Evolutionary conservation across 371 early-diverging fungal genomes (phyloP).

Genomic region (Actinomucor elegans): DNA sequence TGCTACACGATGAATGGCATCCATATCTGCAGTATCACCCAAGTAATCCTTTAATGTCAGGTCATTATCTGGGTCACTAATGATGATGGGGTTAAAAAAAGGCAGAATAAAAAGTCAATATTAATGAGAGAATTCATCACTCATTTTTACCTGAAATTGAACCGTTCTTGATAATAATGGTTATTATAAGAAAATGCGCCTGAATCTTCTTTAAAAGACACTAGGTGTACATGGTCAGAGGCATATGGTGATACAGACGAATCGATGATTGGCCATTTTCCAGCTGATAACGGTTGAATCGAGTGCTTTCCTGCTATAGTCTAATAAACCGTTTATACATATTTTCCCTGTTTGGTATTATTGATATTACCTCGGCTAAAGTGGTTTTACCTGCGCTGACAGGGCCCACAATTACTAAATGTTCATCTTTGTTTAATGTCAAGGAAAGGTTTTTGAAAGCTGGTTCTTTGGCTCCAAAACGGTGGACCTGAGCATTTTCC

Average conservation of each 20-base stretch:
- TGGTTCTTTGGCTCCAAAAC: constrained; percentile 38
- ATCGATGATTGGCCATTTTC: constrained; percentile 38
- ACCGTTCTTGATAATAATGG: constrained; percentile 60
- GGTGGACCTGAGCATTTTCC: constrained; percentile 37
- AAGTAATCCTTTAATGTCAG: constrained; percentile 32
- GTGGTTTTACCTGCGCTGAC: constrained; percentile 52
- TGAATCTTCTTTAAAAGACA: constrained; percentile 54
- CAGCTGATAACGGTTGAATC: constrained; percentile 33
- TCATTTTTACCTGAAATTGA: constrained; percentile 45
- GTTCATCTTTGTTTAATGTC: constrained; percentile 27
- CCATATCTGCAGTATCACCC: background rate
- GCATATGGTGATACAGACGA: constrained; percentile 30
- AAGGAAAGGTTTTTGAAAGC: constrained; percentile 40
- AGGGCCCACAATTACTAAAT: constrained; percentile 46
- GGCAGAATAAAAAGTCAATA: no score
- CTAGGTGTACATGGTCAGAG: constrained; percentile 43
- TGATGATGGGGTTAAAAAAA: no score
- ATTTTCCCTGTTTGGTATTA: no score
- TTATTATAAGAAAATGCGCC: constrained; percentile 43
- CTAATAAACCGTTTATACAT: constrained; percentile 8
- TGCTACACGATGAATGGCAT: constrained; percentile 22
- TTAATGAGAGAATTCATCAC: background rate
- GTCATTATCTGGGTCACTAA: constrained; percentile 53
- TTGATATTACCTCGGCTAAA: constrained; percentile 40
- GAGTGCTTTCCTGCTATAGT: constrained; percentile 42